Evolutionary conservation across 2,329 filamentous ascomycete genomes (phyloP).

Genomic region (Fusarium keratoplasticum): DNA sequence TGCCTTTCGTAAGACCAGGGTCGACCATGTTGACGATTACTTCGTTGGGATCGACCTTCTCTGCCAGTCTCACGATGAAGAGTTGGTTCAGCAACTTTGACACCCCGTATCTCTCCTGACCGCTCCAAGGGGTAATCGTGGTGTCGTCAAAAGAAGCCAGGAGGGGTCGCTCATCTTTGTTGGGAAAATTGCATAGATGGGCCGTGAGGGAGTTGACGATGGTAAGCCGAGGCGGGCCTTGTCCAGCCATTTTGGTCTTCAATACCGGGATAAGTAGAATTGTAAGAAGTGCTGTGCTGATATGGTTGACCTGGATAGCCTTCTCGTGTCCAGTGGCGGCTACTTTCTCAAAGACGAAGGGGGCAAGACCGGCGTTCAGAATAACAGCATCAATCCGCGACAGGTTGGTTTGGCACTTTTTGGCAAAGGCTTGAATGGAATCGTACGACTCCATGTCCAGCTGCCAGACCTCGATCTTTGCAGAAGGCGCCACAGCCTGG

Average conservation of each 20-base stretch:
- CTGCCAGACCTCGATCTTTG: conserved; percentile 40
- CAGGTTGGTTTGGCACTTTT: conserved; percentile 25
- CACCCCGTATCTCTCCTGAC: conserved; percentile 41
- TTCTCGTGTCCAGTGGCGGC: conserved; percentile 45
- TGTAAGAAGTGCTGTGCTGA: conserved; percentile 45
- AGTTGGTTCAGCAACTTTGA: conserved; percentile 49
- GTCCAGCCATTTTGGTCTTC: conserved; percentile 14
- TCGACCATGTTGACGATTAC: conserved; percentile 53
- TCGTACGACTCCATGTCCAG: conserved; percentile 44
- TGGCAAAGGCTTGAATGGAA: conserved; percentile 35
- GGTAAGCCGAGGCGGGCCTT: conserved; percentile 37
- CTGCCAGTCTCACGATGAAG: conserved; percentile 53
- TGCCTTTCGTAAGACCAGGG: conserved; percentile 47
- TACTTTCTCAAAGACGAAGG: conserved; percentile 26
- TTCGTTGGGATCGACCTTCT: conserved; percentile 49
- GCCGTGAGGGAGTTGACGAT: conserved; percentile 47
- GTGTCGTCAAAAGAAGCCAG: conserved; percentile 45
- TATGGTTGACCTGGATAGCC: conserved; percentile 49
- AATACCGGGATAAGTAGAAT: conserved; percentile 42
- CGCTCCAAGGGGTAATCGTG: conserved; percentile 32
- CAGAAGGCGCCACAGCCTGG: not conserved
- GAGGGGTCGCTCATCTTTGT: conserved; percentile 40
- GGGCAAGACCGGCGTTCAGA: conserved; percentile 49
- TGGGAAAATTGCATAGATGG: conserved; percentile 43
- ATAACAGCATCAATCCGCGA: conserved; percentile 43